Evolutionary conservation across 257 asterid species (phyloP), one percentile per base, ranked within the genome.

Genomic region (Solanum chilense): DNA sequence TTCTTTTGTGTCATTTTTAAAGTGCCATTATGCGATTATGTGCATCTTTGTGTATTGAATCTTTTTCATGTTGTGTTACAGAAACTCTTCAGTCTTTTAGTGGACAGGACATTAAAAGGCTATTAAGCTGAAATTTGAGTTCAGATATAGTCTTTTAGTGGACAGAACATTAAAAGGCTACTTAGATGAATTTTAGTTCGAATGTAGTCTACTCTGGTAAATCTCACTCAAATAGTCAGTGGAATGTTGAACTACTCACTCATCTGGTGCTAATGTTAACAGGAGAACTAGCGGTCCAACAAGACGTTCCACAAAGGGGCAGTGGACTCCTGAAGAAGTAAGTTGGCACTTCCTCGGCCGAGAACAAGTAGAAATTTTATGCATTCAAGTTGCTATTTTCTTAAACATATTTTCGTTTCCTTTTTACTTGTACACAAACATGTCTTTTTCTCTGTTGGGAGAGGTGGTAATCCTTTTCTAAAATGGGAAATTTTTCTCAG

Each of bases 271-370:
- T 70, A 85, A 85, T 86, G 35, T 71, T 73, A 87, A 87, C 91
- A 97, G 99, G 93, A 95, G 99, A 91, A 94, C 98, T 21, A 94
- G 93, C 85, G 99, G 99, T 44, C 99, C 99, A 6, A 95, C 99
- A 77, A 91, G 99, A 88, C 98, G 99, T 88, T 97, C 99, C 83
- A 95, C 99, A 84, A 97, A 96, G 93, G 99, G 99, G 27, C 99
- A 97, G 86, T 97, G 99, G 99, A 95, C 98, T 27, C 91, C 93
- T 20, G 99, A 96, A 91, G 99, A 97, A 98, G 99, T 97, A 88
- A 88, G 75, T 78, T 62, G 39, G 69, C 88, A 77, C 83, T 58
- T 81, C 82, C 78, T 81, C 75, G 60, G 33, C 35, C 8, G 31
- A 49, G 44, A 81, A 49, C 27, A 52, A 49, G 70, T 29, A 21